Evolutionary conservation across 2,329 filamentous ascomycete species (phyloP).

Genomic region (Teratosphaeria epicoccoides): DNA sequence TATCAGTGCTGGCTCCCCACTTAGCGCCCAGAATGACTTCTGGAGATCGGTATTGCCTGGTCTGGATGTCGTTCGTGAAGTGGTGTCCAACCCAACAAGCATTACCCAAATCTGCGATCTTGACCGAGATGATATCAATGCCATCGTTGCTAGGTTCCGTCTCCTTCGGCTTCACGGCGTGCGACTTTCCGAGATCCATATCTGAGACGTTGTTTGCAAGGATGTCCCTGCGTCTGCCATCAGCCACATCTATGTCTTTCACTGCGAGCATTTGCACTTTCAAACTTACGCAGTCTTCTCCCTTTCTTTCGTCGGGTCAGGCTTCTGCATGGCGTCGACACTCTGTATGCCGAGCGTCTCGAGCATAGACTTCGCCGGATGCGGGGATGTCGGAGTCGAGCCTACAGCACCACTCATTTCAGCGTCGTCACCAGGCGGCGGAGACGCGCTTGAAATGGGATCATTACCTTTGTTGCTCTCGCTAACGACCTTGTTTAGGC

Average conservation of each 20-base stretch:
- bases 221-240: constrained; percentile 47
- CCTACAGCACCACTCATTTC: constrained; percentile 48
- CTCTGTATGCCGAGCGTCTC: constrained; percentile 44
- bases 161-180: constrained; percentile 48
- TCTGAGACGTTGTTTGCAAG: constrained; percentile 88
- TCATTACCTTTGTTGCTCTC: constrained; percentile 53
- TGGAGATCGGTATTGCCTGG: constrained; percentile 88
- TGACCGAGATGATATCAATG: constrained; percentile 87
- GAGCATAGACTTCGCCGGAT: constrained; percentile 47
- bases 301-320: constrained; percentile 58
- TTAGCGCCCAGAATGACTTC: constrained; percentile 95
- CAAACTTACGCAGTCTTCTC: constrained; percentile 83
- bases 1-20: constrained; percentile 98
- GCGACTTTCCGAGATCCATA: constrained; percentile 75
- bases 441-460: constrained; percentile 33
- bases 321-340: constrained; percentile 5
- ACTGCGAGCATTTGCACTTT: constrained; percentile 1
- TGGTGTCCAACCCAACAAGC: constrained; percentile 98
- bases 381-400: constrained; percentile 27
- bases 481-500: constrained; percentile 73
- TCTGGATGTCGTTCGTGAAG: constrained; percentile 99
- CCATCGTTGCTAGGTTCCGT: constrained; percentile 44
- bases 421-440: constrained; percentile 32
- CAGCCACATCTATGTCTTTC: constrained; percentile 15
- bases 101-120: constrained; percentile 96